Evolutionary conservation across 257 asterid species (phyloP).

Genomic region (Knoxia roxburghii): DNA sequence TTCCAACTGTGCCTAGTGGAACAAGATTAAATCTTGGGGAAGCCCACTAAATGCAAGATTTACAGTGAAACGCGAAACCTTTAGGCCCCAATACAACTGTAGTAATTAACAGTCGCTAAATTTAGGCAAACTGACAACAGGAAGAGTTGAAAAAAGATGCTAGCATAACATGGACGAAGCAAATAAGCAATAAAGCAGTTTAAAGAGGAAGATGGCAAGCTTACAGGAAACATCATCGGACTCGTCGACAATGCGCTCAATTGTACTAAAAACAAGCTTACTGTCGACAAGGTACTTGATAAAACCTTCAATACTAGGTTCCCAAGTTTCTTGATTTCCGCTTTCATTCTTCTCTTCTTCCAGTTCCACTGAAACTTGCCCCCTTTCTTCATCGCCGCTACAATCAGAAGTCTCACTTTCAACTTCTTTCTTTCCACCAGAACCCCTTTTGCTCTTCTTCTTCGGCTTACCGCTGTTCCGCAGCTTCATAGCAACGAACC

Average conservation of each 20-base stretch:
- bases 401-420: slow-evolving; percentile 9
- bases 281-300: slow-evolving; percentile 80
- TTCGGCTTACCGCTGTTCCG: slow-evolving; percentile 40
- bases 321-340: slow-evolving; percentile 47
- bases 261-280: slow-evolving; percentile 64
- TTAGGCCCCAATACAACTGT: not conserved
- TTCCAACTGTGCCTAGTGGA: too few relatives aligned
- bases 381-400: slow-evolving; percentile 21
- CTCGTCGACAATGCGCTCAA: slow-evolving; percentile 86
- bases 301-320: slow-evolving; percentile 73
- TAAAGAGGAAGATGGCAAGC: slow-evolving; percentile 13
- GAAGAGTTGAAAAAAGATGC: not conserved
- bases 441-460: slow-evolving; percentile 4
- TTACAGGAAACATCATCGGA: slow-evolving; percentile 90
- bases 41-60: not conserved
- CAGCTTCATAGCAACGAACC: slow-evolving; percentile 87
- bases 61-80: not conserved
- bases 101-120: not conserved
- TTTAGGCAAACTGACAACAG: not conserved
- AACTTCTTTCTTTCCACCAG: slow-evolving; percentile 5
- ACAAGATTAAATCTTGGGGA: slow-evolving; percentile 1
- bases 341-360: slow-evolving; percentile 16
- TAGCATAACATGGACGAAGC: not conserved
- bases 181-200: not conserved
- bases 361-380: slow-evolving; percentile 13